Evolutionary conservation across 352 stramenopile species (phyloP), one percentile per base, ranked within the genome.

Genomic region (Globisporangium paddicum): DNA sequence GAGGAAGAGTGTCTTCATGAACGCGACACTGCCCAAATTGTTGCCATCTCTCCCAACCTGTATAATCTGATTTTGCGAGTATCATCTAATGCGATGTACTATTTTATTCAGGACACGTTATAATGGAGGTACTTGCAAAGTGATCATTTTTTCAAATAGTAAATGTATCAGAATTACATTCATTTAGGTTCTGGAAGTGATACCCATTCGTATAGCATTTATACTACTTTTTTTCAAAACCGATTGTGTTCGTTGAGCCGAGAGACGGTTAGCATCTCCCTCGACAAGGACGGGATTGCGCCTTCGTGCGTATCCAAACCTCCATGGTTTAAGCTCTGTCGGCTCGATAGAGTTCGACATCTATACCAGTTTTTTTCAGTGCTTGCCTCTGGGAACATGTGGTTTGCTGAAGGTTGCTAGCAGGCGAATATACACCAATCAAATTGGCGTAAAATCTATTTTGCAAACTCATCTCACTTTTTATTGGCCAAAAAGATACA

Each of bases 191-290:
- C 55, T 90, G 56, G 79, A 87, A 73, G 64, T 45, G 21, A 0
- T 0, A 40, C 25, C 61, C 50, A 79, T 64, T 0, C 25, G 10
- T 14, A 58, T 57, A 65, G 35, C 45, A 73, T 10, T 25, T 60
- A 69, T 71, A 68, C 1, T 1, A 9, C 9, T 35, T 38, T 57
- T 0, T 1, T 2, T 1, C 0, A 0, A 35, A 0, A n/a, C n/a
- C n/a, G n/a, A n/a, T 60, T 63, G 87, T 96, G 87, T 96, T 93
- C 85, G 87, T 94, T 96, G 87, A 96, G 80, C 85, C 87, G 87
- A 96, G 87, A 96, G 87, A 96, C 71, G 83, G 85, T 96, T 96
- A 96, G 87, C 87, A 96, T 96, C 87, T 95, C 85, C 87, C 87
- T 96, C 86, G 87, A 93, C 86, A 96, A 96, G 87, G 85, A 96